Evolutionary conservation across 495 filamentous ascomycete genomes (phyloP), one percentile per base, ranked within the genome.

Genomic region (Hypoxylon rickii): DNA sequence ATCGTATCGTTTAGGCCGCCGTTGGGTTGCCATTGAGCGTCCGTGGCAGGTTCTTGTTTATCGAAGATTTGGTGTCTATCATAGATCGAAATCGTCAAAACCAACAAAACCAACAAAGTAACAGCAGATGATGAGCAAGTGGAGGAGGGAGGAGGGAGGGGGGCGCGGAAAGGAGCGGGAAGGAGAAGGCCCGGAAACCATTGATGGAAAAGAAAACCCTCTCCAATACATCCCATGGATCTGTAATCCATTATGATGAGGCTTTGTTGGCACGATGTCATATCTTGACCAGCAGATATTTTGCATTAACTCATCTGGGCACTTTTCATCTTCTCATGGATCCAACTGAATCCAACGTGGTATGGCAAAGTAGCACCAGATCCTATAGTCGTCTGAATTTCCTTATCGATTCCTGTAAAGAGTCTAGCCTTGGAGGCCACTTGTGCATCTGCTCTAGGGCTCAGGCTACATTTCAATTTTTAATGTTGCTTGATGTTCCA

Each of bases 191-290:
- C n/a, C n/a, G n/a, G n/a, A n/a, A n/a, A n/a, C n/a, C n/a, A n/a
- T n/a, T n/a, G n/a, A n/a, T n/a, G n/a, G n/a, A n/a, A 7, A 18
- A 13, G 22, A 44, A 20, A 53, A 44, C 16, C 7, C 34, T 8
- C 12, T n/a, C n/a, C n/a, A n/a, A n/a, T n/a, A n/a, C n/a, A n/a
- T n/a, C n/a, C n/a, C n/a, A n/a, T n/a, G n/a, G n/a, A n/a, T n/a
- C n/a, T n/a, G n/a, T n/a, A n/a, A n/a, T n/a, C n/a, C n/a, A n/a
- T n/a, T n/a, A n/a, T n/a, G 47, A 53, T 60, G 51, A 43, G 58
- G 58, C 51, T 62, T 61, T 55, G 57, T 12, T 61, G 43, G 51
- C 47, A 56, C 46, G 42, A 62, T 52, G 46, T 29, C 24, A 51
- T 46, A 47, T 56, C 51, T 61, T 36, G n/a, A n/a, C n/a, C n/a